A percentile compares a stretch with the other conserved stretches of the same genome.
These are phyloP conservation scores for Rhodotorula sp. DNA, from an alignment of 1,284 basidiomycete species.

Conservation along the genomic window DNA sequence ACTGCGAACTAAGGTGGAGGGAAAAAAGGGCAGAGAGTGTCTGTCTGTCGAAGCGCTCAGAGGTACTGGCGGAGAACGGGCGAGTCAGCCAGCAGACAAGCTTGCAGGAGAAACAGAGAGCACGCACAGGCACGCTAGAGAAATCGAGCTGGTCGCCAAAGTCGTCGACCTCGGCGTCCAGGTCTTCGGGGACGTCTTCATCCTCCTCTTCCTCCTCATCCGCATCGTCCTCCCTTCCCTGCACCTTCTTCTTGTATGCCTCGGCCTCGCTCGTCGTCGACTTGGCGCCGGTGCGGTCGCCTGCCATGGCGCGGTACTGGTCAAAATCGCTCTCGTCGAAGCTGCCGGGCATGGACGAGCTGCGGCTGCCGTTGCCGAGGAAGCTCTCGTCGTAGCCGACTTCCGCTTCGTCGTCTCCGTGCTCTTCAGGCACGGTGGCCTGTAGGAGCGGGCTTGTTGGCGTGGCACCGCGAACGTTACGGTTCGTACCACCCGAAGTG, in stretches of 20 bases:
- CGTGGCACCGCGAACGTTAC: slow-evolving; percentile 13
- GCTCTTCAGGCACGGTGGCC: slow-evolving; percentile 34
- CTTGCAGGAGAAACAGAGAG: too few species aligned
- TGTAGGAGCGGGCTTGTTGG: slow-evolving; percentile 32
- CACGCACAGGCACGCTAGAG: slow-evolving; percentile 42
- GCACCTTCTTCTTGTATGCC: slow-evolving; percentile 36
- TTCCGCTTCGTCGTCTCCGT: slow-evolving; percentile 29
- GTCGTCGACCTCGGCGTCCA: slow-evolving; percentile 37
- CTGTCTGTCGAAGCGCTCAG: background rate
- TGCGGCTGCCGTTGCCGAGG: slow-evolving; percentile 25
- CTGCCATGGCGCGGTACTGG: slow-evolving; percentile 22
- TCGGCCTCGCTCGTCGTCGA: slow-evolving; percentile 34
- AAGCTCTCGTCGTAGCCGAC: slow-evolving; percentile 23
- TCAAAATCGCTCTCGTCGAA: slow-evolving; percentile 43
- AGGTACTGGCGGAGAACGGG: slow-evolving; percentile 11
- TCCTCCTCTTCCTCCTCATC: slow-evolving; percentile 26
- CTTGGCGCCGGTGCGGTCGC: background rate
- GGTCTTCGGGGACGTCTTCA: slow-evolving; percentile 29
- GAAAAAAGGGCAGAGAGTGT: background rate
- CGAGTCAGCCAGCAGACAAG: background rate
- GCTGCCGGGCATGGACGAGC: slow-evolving; percentile 45
- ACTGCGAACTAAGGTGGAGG: background rate
- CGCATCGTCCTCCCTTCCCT: slow-evolving; percentile 20
- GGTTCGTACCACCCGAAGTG: slow-evolving; percentile 8
- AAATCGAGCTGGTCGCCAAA: slow-evolving; percentile 43